Evolutionary conservation across 805 yeast genomes (phyloP), one percentile per base, ranked within the genome.

Genomic region (Diddensiella santjacobensis): DNA sequence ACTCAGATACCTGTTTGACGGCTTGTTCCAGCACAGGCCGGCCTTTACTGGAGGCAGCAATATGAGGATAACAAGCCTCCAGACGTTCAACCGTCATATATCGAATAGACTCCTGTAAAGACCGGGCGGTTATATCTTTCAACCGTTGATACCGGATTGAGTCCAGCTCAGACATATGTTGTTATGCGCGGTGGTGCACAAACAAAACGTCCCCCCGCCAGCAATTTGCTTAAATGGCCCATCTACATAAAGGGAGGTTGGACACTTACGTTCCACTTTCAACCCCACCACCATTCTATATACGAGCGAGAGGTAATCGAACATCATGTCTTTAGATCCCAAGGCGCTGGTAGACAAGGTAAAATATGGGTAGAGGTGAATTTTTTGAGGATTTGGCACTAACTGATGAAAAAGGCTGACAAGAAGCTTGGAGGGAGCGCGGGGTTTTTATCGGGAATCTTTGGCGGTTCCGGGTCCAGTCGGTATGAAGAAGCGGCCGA

Each of bases 401-500:
- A 35, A 35, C 38, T 35, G 10, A 30, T 23, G 15, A 10, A 3
- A 5, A 52, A 82, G 83, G 93, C 90, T 5, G 83, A 81, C 52
- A 83, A 80, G 69, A 80, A 81, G 60, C 77, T 80, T 49, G 78
- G 78, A 58, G 77, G 83, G 40, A 72, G 81, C 24, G 95, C 96
- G 52, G 78, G 90, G 56, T 77, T 67, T 41, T 53, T 66, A 48
- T 58, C 64, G 42, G 52, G 59, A 37, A 45, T 65, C 40, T 53
- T 88, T 45, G 84, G 91, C 3, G 76, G 84, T 1, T 76, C 84
- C 1, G 74, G 76, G 29, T 69, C 81, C 2, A 74, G 77, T 53
- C 77, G 87, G 52, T 78, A 72, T 45, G 99, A 93, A 63, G 99
- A 93, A 55, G 98, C 99, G 2, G 83, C 90, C 2, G 99, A 93